Conservation (phyloP, 805 yeast species). For the Schwanniomyces occidentalis region DNA sequence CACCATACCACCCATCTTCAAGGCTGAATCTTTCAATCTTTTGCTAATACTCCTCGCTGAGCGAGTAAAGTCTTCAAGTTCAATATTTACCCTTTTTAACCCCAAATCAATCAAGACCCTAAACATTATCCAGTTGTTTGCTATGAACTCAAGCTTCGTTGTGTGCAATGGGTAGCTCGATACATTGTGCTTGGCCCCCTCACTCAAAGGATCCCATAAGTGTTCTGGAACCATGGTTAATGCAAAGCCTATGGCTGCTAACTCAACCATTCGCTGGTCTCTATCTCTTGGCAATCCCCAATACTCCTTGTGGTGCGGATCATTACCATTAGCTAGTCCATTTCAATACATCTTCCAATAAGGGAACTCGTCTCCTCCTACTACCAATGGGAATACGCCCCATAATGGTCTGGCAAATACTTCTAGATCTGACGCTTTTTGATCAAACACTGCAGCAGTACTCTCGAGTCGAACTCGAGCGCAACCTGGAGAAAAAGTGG, state of each 20-base stretch:
- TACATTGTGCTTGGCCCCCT: slow-evolving; percentile 16
- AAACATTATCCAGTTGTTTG: slow-evolving; percentile 28
- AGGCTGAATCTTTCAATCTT: slow-evolving; percentile 20
- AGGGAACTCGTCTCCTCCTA: slow-evolving; percentile 19
- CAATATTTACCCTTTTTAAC: slow-evolving; percentile 18
- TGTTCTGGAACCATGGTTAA: slow-evolving; percentile 20
- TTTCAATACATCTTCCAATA: slow-evolving; percentile 20
- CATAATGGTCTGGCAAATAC: slow-evolving; percentile 30
- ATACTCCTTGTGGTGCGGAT: slow-evolving; percentile 24
- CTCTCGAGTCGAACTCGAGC: slow-evolving; percentile 17
- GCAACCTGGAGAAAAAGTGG: slow-evolving; percentile 10
- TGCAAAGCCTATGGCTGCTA: slow-evolving; percentile 29
- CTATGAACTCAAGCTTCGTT: slow-evolving; percentile 14
- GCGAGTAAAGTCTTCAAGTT: slow-evolving; percentile 7
- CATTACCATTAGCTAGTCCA: slow-evolving; percentile 25
- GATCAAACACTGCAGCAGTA: slow-evolving; percentile 22
- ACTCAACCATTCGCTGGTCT: slow-evolving; percentile 26
- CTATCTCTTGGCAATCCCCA: slow-evolving; percentile 24
- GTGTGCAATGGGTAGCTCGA: slow-evolving; percentile 15
- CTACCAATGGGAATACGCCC: slow-evolving; percentile 26
- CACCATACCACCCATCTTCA: slow-evolving; percentile 31
- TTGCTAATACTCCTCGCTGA: slow-evolving; percentile 16
- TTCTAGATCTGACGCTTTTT: slow-evolving; percentile 22
- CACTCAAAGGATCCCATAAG: slow-evolving; percentile 24
- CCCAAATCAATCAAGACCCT: slow-evolving; percentile 27